phyloP scores from a whole-genome alignment of 108 stramenopile genomes.

The Discostella pseudostelligera region DNA sequence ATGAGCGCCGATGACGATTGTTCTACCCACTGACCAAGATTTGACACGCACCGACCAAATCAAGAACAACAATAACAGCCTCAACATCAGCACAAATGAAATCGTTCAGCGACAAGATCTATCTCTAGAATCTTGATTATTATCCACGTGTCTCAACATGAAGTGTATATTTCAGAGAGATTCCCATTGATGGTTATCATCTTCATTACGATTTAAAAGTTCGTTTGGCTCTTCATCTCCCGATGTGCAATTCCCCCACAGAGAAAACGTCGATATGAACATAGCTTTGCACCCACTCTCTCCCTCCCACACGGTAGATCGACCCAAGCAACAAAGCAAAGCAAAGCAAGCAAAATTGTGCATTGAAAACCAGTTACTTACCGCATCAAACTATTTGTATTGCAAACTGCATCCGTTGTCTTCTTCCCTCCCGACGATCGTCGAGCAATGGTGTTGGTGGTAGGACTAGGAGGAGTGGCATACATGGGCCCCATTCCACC shows the following conservation, averaged over 20 bases:
- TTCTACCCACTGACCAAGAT: no score
- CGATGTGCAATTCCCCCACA: no score
- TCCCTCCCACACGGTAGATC: background rate
- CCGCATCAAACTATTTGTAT: conserved; percentile 27
- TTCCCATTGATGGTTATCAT: conserved; percentile 42
- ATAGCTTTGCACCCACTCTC: background rate
- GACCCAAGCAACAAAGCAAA: background rate
- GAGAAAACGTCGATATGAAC: no score
- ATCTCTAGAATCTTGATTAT: conserved; percentile 16
- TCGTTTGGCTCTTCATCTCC: background rate
- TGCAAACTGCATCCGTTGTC: background rate
- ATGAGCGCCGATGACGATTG: no score
- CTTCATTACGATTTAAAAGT: conserved; percentile 26
- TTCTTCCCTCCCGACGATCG: conserved; percentile 10
- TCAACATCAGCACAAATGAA: background rate
- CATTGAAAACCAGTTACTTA: conserved; percentile 1
- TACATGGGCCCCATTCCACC: conserved; percentile 12
- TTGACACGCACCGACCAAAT: background rate
- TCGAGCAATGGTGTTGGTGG: background rate
- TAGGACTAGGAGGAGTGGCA: conserved; percentile 1
- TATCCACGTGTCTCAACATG: conserved; percentile 23
- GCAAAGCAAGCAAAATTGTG: background rate
- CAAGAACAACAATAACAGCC: no score
- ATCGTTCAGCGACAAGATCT: conserved; percentile 34
- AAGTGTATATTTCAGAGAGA: conserved; percentile 24